phyloP scores from a whole-genome alignment of 2,329 filamentous ascomycete genomes.

The Gaeumannomyces tritici region DNA sequence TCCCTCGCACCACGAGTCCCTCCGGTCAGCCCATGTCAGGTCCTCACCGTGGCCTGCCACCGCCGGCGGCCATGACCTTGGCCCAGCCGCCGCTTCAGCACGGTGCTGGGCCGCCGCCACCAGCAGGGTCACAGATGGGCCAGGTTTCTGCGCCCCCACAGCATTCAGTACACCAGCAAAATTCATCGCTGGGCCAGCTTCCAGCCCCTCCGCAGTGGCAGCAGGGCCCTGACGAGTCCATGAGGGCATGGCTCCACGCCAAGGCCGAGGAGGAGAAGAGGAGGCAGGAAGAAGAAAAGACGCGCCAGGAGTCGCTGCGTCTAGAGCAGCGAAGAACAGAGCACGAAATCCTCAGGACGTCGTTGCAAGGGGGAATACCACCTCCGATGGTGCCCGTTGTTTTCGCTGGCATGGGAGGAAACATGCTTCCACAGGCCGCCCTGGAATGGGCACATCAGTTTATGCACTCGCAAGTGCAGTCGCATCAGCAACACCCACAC shows the following conservation, averaged over 20 bases:
- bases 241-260: slow-evolving; percentile 61
- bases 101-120: background rate
- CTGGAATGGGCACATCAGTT: slow-evolving; percentile 63
- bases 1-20: slow-evolving; percentile 35
- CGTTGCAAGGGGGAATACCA: slow-evolving; percentile 60
- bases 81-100: slow-evolving; percentile 20
- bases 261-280: slow-evolving; percentile 66
- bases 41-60: slow-evolving; percentile 60
- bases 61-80: slow-evolving; percentile 55
- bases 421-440: slow-evolving; percentile 47
- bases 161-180: background rate
- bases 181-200: slow-evolving; percentile 35
- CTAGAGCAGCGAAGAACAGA: slow-evolving; percentile 66
- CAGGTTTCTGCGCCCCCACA: slow-evolving; percentile 14
- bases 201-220: slow-evolving; percentile 60
- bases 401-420: slow-evolving; percentile 62
- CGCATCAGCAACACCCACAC: slow-evolving; percentile 36
- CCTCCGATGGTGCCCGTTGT: slow-evolving; percentile 66
- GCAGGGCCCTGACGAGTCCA: slow-evolving; percentile 58
- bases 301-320: slow-evolving; percentile 52
- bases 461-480: slow-evolving; percentile 41
- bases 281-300: slow-evolving; percentile 66
- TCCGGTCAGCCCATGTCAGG: slow-evolving; percentile 52
- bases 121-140: slow-evolving; percentile 2
- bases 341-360: slow-evolving; percentile 61